Evolutionary conservation across 331 rosid species (phyloP).

Genomic region (Dryas integrifolia): DNA sequence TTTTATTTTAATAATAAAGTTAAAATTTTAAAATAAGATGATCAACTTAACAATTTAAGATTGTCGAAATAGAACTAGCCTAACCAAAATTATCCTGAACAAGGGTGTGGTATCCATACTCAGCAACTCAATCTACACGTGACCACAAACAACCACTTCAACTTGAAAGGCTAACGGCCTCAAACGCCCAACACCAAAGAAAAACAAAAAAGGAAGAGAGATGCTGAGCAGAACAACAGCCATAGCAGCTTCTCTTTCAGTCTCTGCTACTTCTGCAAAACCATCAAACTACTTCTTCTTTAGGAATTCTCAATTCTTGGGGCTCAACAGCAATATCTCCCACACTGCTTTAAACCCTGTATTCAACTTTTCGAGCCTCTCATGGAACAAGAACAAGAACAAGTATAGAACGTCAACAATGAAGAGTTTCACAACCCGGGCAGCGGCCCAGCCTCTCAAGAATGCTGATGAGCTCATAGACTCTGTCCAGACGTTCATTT

Average conservation of each 20-base stretch:
- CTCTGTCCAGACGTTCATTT: conserved; percentile 90
- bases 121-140: conserved; percentile 3
- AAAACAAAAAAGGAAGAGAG: conserved; percentile 6
- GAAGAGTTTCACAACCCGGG: conserved; percentile 55
- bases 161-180: conserved; percentile 21
- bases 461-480: conserved; percentile 80
- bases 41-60: too few species aligned
- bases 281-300: conserved; percentile 32
- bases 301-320: conserved; percentile 29
- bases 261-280: conserved; percentile 35
- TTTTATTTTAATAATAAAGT: too few species aligned
- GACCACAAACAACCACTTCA: conserved; percentile 8
- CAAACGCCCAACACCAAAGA: conserved; percentile 8
- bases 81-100: too few species aligned
- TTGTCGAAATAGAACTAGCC: too few species aligned
- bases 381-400: conserved; percentile 32
- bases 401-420: conserved; percentile 37
- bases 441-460: conserved; percentile 71
- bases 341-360: conserved; percentile 23
- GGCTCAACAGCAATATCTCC: conserved; percentile 25
- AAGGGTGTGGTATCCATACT: neutral
- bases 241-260: conserved; percentile 36
- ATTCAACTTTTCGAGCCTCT: conserved; percentile 28
- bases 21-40: too few species aligned
- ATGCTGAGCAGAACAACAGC: conserved; percentile 63